phyloP scores from a whole-genome alignment of 108 stramenopile species.

The Stephanodiscus triporus region DNA sequence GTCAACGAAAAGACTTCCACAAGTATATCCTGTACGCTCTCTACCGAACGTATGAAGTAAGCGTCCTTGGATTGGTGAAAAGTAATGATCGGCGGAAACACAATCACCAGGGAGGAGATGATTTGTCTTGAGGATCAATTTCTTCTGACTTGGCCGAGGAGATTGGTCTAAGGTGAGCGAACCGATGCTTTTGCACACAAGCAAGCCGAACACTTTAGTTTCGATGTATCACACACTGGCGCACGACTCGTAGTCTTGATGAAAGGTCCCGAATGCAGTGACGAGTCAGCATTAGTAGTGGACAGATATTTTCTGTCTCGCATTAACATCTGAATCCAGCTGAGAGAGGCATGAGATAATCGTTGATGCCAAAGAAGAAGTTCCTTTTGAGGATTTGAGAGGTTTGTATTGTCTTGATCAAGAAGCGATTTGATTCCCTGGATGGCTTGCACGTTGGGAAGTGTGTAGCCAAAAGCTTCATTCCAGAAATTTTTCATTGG shows the following conservation, averaged over 20 bases:
- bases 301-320: background rate
- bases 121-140: background rate
- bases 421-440: background rate
- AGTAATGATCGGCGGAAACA: constrained; percentile 50
- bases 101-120: constrained; percentile 23
- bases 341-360: too few relatives aligned
- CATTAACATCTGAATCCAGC: background rate
- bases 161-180: background rate
- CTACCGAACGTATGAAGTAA: constrained; percentile 27
- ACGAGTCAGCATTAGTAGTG: background rate
- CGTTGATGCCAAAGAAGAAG: constrained; percentile 13
- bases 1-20: constrained; percentile 57
- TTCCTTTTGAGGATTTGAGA: background rate
- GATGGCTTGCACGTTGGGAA: background rate
- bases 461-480: too few relatives aligned
- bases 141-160: background rate
- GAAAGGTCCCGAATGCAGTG: background rate
- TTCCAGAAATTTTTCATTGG: background rate
- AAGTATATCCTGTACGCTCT: background rate
- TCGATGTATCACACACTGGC: background rate
- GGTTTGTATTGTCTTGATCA: background rate
- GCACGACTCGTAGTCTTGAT: too few relatives aligned
- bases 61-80: too few relatives aligned
- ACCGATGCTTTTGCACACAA: too few relatives aligned
- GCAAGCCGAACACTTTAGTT: too few relatives aligned